phyloP scores from a whole-genome alignment of 176 grass and related monocot species.

The Juncus effusus region DNA sequence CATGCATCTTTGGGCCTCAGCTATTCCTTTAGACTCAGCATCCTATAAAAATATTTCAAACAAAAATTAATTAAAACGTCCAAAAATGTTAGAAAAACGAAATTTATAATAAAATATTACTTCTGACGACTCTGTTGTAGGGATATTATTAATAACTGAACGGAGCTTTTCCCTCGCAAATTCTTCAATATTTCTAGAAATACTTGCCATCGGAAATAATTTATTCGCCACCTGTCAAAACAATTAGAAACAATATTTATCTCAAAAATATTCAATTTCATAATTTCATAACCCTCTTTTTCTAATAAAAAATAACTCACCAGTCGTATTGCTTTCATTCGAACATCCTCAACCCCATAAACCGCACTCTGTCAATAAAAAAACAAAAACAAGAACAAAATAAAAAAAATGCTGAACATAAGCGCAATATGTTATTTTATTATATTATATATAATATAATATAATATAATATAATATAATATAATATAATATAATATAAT shows the following conservation, averaged over 20 bases:
- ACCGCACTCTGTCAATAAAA: constrained; percentile 61
- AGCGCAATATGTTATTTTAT: background rate
- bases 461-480: no score
- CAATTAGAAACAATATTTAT: constrained; percentile 24
- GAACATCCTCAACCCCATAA: constrained; percentile 72
- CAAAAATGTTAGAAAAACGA: background rate
- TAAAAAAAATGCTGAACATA: constrained; percentile 27
- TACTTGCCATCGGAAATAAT: constrained; percentile 74
- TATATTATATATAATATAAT: no score
- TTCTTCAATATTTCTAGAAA: constrained; percentile 86
- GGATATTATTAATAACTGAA: constrained; percentile 50
- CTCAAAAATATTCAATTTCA: constrained; percentile 12
- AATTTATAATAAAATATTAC: background rate
- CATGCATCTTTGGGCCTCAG: constrained; percentile 62
- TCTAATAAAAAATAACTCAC: constrained; percentile 39
- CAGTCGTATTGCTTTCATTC: constrained; percentile 97
- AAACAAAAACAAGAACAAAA: background rate
- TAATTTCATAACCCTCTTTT: background rate
- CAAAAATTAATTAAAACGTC: background rate
- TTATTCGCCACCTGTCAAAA: constrained; percentile 85
- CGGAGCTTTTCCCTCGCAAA: constrained; percentile 82
- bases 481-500: no score
- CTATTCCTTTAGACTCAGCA: constrained; percentile 47
- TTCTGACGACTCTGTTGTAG: constrained; percentile 33
- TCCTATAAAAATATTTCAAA: constrained; percentile 43